Percentiles rank a stretch among this genome's conserved stretches.
Conservation (phyloP, 129 eudicot genomes). For the Deinandra increscens region DNA sequence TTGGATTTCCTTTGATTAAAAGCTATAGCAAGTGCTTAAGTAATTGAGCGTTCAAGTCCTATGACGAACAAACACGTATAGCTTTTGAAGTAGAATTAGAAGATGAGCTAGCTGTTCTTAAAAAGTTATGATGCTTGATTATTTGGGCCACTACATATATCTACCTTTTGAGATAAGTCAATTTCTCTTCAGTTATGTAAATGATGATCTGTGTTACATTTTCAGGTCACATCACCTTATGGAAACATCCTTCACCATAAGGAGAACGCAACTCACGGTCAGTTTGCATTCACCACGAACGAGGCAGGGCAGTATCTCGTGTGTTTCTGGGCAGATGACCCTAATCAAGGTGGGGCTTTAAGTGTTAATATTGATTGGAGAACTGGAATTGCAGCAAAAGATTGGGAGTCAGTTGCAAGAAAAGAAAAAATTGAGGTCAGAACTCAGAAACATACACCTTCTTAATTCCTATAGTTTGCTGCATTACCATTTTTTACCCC, state of each 20-base stretch:
- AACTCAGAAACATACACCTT: constrained; percentile 29
- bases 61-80: no score
- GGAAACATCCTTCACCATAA: constrained; percentile 70
- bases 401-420: constrained; percentile 95
- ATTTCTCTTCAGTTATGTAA: not conserved
- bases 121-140: no score
- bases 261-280: constrained; percentile 79
- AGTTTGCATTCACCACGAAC: constrained; percentile 84
- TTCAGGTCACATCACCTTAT: constrained; percentile 87
- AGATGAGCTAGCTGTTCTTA: no score
- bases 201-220: constrained; percentile 12
- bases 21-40: not conserved
- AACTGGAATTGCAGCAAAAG: constrained; percentile 92
- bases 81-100: no score
- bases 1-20: not conserved
- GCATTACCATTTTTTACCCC: not conserved
- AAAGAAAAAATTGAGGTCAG: constrained; percentile 87
- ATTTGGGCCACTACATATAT: no score
- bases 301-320: constrained; percentile 84
- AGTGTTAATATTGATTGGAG: constrained; percentile 90
- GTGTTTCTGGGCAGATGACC: constrained; percentile 81
- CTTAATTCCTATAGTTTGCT: not conserved
- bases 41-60: no score
- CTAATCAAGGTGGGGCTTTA: constrained; percentile 52
- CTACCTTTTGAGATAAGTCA: no score